Evolutionary conservation across 352 stramenopile species (phyloP), one percentile per base, ranked within the genome.

Genomic region (Phytophthora pinifolia): DNA sequence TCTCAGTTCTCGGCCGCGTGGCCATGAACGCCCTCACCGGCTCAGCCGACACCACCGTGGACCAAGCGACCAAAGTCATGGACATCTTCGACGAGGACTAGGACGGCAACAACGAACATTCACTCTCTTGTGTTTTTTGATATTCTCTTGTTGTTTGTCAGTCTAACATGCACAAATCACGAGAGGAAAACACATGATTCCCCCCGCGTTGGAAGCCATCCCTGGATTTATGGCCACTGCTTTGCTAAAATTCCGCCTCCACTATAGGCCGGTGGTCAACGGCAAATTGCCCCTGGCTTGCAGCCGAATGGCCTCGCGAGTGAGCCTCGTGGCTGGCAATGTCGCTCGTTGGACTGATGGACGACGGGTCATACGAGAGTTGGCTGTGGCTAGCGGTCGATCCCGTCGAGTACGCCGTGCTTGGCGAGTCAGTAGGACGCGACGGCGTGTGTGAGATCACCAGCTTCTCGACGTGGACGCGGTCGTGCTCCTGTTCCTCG

Each of bases 51-150:
- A 56, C 12, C 25, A 43, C 5, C n/a, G 33, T 58, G 4, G 43
- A 39, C 20, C 65, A 49, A 56, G 47, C 14, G 13, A 33, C 34
- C 2, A 65, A 83, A 22, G 49, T 57, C 15, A 71, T 69, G 50
- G 64, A 79, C 30, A 73, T 79, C 30, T 83, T 83, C 30, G 67
- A 78, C 22, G 70, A 79, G 15, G 70, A 77, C 51, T 51, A 49
- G 20, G 17, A 34, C n/a, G 42, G 12, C 56, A 35, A 49, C 46
- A 34, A 63, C n/a, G n/a, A n/a, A n/a, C n/a, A n/a, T n/a, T n/a
- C n/a, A n/a, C n/a, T n/a, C n/a, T n/a, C n/a, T n/a, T n/a, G n/a
- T n/a, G n/a, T n/a, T n/a, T n/a, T n/a, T n/a, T n/a, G n/a, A n/a
- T 64, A 59, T 62, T 64, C 20, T 70, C 36, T 67, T 66, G 41